These are phyloP conservation scores for Urochloa ruziziensis DNA, from an alignment of 176 grass and related monocot genomes.

Conservation along the genomic window DNA sequence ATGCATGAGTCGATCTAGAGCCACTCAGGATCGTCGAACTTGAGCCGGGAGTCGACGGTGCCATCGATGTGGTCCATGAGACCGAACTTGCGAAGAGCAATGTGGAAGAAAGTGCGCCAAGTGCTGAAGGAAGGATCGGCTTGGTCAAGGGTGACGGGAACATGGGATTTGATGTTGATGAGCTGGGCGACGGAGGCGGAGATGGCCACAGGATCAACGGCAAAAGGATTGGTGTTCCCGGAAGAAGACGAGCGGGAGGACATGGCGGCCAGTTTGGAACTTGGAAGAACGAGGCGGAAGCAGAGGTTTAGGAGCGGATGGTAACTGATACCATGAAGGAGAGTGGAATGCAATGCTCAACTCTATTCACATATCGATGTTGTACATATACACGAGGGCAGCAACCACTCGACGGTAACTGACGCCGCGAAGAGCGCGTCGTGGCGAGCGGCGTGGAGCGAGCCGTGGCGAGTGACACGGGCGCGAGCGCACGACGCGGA, in stretches of 20 bases:
- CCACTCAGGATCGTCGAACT: not conserved
- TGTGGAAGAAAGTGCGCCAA: not conserved
- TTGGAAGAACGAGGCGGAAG: too few relatives aligned
- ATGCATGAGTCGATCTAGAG: not conserved
- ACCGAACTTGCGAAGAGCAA: not conserved
- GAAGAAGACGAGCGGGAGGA: not conserved
- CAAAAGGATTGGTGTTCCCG: not conserved
- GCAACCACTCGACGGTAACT: too few relatives aligned
- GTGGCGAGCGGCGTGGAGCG: too few relatives aligned
- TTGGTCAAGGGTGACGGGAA: not conserved
- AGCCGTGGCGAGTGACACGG: too few relatives aligned
- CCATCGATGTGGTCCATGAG: not conserved
- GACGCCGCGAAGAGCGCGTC: too few relatives aligned
- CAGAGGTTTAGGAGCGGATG: not conserved
- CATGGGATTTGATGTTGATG: not conserved
- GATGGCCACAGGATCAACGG: not conserved
- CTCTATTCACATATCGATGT: not conserved
- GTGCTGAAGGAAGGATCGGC: not conserved
- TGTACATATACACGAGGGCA: too few relatives aligned
- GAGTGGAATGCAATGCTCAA: not conserved
- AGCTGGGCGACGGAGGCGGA: not conserved
- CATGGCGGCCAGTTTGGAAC: too few relatives aligned
- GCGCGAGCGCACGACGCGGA: too few relatives aligned
- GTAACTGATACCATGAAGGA: not conserved
- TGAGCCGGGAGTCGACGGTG: not conserved